Evolutionary conservation across 148 eudicot species (phyloP), one percentile per base, ranked within the genome.

Genomic region (Rhododendron henanense): DNA sequence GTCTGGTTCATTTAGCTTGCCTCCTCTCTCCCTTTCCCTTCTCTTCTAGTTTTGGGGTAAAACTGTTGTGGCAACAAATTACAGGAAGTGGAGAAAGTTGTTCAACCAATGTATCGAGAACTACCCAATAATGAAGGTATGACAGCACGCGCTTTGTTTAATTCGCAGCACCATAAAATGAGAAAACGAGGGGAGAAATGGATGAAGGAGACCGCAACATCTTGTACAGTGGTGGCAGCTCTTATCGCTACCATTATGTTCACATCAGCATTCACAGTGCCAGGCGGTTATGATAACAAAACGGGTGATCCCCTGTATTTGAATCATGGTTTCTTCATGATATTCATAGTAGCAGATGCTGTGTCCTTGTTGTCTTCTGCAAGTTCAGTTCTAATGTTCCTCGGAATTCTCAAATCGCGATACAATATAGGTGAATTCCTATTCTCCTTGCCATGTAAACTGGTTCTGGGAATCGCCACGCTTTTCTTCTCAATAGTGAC

Each of bases 231-330:
- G 11, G 81, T 78, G 81, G 48, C 81, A 21, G 81, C 81, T 78
- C 81, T 78, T 9, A 78, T 78, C 15, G 33, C 48, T 44, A 78
- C 81, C 16, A 45, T 78, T 9, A 78, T 78, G 81, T 78, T 78
- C 48, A 44, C 81, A 45, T 18, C 81, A 78, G 81, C 53, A 78
- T 78, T 78, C 50, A 78, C 81, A 41, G 53, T 78, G 15, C 81
- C 81, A 41, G 33, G 81, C 0, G 81, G 81, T 45, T 41, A 78
- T 23, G 9, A 78, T 7, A 44, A 44, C 1, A 8, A 23, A 10
- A 78, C 53, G 1, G 81, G 81, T 3, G 0, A 6, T 6, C 81
- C 81, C 25, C 10, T 78, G 9, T 41, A 41, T 10, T 21, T 41
- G 81, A 10, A 23, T 23, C 48, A 21, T 3, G 10, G n/a, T 39